Base-by-base conservation (phyloP, 2,329 filamentous ascomycete species). In the Alternaria sp. region DNA sequence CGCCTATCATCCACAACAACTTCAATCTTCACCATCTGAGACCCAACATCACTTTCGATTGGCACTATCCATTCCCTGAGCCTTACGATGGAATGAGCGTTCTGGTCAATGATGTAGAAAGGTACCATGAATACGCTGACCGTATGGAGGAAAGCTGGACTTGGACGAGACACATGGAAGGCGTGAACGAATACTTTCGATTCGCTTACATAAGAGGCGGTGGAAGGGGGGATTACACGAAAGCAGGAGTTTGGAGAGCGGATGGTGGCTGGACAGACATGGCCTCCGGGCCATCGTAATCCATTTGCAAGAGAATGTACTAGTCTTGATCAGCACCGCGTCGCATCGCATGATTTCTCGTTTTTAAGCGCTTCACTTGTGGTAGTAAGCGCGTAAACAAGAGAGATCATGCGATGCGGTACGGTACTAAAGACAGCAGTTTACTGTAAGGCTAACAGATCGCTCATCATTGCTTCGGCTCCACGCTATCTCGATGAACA, bases 21-120 rank as follows among this genome's bases (percentile, higher is more conserved):
- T 2, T 76, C 84, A 25, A 66, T 8, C 5, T 84, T 77, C 43
- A 77, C 73, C 50, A 79, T 4, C 79, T 83, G 4, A 81, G 76
- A 57, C 79, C 81, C 4, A 82, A 87, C 55, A 91, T 91, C 56
- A 90, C 85, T 11, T 92, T 94, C 66, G 86, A 87, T 1, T 92
- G 79, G 80, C 81, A 67, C 60, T 73, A 74, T 30, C 79, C 80
- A 11, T 83, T 84, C 13, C 80, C 83, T 9, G 81, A 85, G 21
- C 62, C 73, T 9, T 93, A 89, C 69, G 91, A 95, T 71, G 93
- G 92, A 12, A 86, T 96, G 62, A 93, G 90, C 74, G 86, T 96
- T 15, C 82, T 96, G 0, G 91, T 96, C 67, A 96, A 96, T 73
- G 93, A 96, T 70, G 93, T 96, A 1, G 93, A 96, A 79, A 84